Base-by-base conservation (phyloP, 176 grass and related monocot species). In the Puya raimondii region DNA sequence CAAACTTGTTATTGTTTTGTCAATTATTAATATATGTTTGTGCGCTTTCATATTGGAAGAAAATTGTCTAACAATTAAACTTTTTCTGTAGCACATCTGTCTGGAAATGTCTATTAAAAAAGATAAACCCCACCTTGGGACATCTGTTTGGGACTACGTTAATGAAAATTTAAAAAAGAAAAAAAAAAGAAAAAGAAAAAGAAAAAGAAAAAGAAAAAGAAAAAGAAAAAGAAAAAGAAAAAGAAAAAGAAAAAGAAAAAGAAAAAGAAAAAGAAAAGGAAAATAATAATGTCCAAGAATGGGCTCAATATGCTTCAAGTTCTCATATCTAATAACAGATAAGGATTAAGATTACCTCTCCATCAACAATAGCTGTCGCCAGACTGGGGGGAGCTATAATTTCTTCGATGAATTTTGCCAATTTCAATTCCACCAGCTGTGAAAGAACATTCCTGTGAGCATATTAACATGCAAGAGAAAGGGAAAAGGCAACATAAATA, bases 351-450 rank as follows among this genome's bases (percentile, higher is more conserved):
- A 53, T 66, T 21, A 97, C 94, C 94, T 92, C 94, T 76, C 89
- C 94, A 78, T 97, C 94, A 77, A 97, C 78, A 87, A 97, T 81
- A 75, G 85, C 90, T 70, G 88, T 86, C 63, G 92, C 84, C 94
- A 97, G 87, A 79, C 86, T 92, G 57, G 94, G 89, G 71, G 94
- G 80, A 17, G 92, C 74, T 77, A 92, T 86, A 72, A 97, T 92
- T 74, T 97, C 94, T 88, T 97, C 94, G 25, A 97, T 89, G 83
- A 97, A 97, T 84, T 90, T 92, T 21, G 89, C 85, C 64, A 97
- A 61, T 69, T 97, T 83, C 56, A 84, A 85, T 64, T 97, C 94
- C 56, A 84, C 80, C 49, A 82, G 84, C 94, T 97, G 84, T 63
- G 79, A 82, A 80, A 52, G 58, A 51, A 71, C 18, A 23, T 75